Evolutionary conservation across 805 yeast genomes (phyloP).

Genomic region (Suhomyces faveliae): DNA sequence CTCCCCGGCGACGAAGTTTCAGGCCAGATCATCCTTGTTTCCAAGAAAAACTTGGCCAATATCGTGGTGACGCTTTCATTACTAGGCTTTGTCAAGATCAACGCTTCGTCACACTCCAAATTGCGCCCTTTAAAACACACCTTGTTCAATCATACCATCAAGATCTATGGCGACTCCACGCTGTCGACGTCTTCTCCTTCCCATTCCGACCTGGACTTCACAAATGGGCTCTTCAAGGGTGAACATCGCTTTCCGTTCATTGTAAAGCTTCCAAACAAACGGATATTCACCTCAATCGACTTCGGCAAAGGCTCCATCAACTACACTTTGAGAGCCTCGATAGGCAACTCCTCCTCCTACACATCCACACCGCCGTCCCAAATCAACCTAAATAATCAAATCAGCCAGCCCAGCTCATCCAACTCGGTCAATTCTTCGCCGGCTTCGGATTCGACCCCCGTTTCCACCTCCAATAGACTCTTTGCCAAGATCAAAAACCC

Average conservation of each 20-base stretch:
- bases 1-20: slow-evolving; percentile 75
- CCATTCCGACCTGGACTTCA: slow-evolving; percentile 13
- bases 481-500: slow-evolving; percentile 6
- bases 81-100: slow-evolving; percentile 56
- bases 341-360: slow-evolving; percentile 19
- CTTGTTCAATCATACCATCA: slow-evolving; percentile 58
- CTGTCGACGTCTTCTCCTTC: slow-evolving; percentile 5
- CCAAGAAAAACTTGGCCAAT: slow-evolving; percentile 55
- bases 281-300: slow-evolving; percentile 70
- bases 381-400: neutral
- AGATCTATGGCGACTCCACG: slow-evolving; percentile 48
- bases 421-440: too few species aligned
- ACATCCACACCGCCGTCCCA: slow-evolving; percentile 3
- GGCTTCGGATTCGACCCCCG: neutral
- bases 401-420: neutral
- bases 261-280: slow-evolving; percentile 72
- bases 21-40: slow-evolving; percentile 59
- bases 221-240: slow-evolving; percentile 66
- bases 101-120: slow-evolving; percentile 51
- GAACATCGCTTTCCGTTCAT: slow-evolving; percentile 87
- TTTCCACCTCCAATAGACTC: too few species aligned
- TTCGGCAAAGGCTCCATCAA: slow-evolving; percentile 84
- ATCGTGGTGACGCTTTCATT: slow-evolving; percentile 53
- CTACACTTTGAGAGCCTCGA: slow-evolving; percentile 58
- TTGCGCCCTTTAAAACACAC: slow-evolving; percentile 50